These are phyloP conservation scores for Podospora bellae-mahoneyi DNA, from an alignment of 495 filamentous ascomycete genomes.

Conservation along the genomic window DNA sequence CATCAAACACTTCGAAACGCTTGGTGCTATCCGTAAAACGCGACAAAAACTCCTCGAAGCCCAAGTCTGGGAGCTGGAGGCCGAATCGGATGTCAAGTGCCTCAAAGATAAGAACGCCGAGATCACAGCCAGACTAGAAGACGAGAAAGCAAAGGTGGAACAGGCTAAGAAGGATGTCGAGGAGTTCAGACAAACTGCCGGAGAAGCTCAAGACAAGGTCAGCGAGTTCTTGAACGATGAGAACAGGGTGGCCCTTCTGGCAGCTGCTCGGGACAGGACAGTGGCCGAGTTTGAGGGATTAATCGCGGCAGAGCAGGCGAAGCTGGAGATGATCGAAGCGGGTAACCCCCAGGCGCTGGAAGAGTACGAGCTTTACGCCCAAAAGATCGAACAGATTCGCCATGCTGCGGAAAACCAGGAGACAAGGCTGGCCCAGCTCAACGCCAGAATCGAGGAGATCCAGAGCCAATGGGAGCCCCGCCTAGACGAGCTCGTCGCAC, in stretches of 20 bases:
- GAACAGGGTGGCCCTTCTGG: conserved; percentile 32
- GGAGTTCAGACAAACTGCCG: conserved; percentile 31
- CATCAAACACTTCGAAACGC: conserved; percentile 56
- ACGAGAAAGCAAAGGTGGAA: conserved; percentile 26
- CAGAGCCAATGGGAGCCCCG: conserved; percentile 75
- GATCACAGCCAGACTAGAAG: conserved; percentile 53
- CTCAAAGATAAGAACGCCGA: conserved; percentile 60
- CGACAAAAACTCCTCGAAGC: conserved; percentile 64
- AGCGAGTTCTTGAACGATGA: conserved; percentile 22
- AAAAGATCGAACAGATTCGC: conserved; percentile 45
- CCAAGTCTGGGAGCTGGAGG: conserved; percentile 70
- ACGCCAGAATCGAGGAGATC: conserved; percentile 52
- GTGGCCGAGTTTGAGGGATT: conserved; percentile 67
- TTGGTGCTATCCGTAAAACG: conserved; percentile 55
- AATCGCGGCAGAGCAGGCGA: conserved; percentile 68
- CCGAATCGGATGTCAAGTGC: conserved; percentile 66
- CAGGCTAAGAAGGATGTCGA: conserved; percentile 22
- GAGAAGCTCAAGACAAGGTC: conserved; percentile 19
- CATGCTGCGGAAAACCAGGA: conserved; percentile 41
- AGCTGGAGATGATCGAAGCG: conserved; percentile 74
- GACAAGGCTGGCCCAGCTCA: conserved; percentile 54
- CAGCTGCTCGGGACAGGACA: conserved; percentile 39
- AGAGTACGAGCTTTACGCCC: conserved; percentile 70
- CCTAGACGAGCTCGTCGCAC: conserved; percentile 70
- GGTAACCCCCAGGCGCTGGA: conserved; percentile 72